These are phyloP conservation scores for Fraxinus excelsior DNA, from an alignment of 257 asterid genomes.

Conservation along the genomic window DNA sequence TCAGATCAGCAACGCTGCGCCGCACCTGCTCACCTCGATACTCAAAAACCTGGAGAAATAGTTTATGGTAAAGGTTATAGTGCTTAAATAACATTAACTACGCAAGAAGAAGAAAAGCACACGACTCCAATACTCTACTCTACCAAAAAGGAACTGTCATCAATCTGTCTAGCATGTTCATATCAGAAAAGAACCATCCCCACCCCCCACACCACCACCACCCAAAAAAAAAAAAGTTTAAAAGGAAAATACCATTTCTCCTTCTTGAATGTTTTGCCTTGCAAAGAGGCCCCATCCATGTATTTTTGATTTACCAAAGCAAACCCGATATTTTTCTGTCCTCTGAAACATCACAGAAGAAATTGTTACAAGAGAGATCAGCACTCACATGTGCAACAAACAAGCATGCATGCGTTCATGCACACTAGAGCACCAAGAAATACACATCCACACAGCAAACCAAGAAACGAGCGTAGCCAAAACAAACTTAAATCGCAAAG, in stretches of 20 bases:
- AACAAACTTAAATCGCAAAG: constrained; percentile 14
- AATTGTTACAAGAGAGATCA: constrained; percentile 19
- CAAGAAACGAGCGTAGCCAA: background rate
- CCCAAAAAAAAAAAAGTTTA: background rate
- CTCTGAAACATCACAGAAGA: constrained; percentile 47
- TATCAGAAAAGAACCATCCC: background rate
- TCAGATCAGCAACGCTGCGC: constrained; percentile 81
- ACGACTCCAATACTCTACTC: constrained; percentile 1
- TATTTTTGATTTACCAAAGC: constrained; percentile 95
- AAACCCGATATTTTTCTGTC: constrained; percentile 71
- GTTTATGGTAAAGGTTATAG: constrained; percentile 8
- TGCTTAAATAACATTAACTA: constrained; percentile 15
- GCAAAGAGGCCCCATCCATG: constrained; percentile 99
- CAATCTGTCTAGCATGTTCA: constrained; percentile 5
- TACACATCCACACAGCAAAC: background rate
- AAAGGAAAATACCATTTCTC: constrained; percentile 68
- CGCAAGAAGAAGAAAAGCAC: background rate
- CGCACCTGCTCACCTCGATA: constrained; percentile 94
- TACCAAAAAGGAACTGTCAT: background rate
- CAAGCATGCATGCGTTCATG: background rate
- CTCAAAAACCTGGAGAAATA: constrained; percentile 71
- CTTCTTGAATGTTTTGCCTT: constrained; percentile 78
- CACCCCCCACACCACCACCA: background rate
- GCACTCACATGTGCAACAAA: background rate
- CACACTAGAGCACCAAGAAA: background rate